These are phyloP conservation scores for Aspergillus cejpii DNA, from an alignment of 2,329 filamentous ascomycete species.

Conservation along the genomic window DNA sequence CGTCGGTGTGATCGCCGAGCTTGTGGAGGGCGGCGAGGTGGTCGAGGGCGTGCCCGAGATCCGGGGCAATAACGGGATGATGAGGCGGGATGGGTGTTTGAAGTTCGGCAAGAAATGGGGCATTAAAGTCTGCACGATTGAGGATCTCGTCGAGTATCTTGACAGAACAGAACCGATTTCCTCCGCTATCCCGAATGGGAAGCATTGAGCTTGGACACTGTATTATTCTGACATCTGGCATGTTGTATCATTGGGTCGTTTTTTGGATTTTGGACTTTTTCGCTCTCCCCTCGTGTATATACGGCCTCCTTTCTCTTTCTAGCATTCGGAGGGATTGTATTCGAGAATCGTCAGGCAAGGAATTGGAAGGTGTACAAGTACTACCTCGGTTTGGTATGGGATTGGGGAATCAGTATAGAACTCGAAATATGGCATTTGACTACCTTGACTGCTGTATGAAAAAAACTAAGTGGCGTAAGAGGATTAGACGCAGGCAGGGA, in stretches of 20 bases:
- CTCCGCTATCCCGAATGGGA: conserved; percentile 37
- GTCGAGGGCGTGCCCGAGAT: conserved; percentile 62
- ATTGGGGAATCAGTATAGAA: neutral
- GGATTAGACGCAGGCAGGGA: too few relatives aligned
- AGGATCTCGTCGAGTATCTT: conserved; percentile 73
- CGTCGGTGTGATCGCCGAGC: conserved; percentile 80
- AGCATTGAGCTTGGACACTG: conserved; percentile 23
- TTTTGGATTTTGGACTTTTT: conserved; percentile 3
- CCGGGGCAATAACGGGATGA: conserved; percentile 68
- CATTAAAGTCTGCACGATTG: conserved; percentile 90
- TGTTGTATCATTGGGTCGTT: neutral
- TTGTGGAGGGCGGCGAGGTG: conserved; percentile 78
- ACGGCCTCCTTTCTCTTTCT: conserved; percentile 3
- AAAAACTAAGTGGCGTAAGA: too few relatives aligned
- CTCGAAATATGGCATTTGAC: conserved; percentile 4
- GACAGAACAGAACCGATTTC: conserved; percentile 71
- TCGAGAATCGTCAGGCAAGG: too few relatives aligned
- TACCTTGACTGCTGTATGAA: too few relatives aligned
- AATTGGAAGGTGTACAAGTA: too few relatives aligned
- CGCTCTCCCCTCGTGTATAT: conserved; percentile 5
- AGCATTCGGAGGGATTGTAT: neutral
- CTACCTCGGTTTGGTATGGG: neutral
- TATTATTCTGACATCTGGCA: too few relatives aligned
- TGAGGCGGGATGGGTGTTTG: conserved; percentile 81
- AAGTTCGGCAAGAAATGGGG: conserved; percentile 83